Base-by-base conservation (phyloP, 1,284 basidiomycete genomes). In the Apiotrichum gamsii region DNA sequence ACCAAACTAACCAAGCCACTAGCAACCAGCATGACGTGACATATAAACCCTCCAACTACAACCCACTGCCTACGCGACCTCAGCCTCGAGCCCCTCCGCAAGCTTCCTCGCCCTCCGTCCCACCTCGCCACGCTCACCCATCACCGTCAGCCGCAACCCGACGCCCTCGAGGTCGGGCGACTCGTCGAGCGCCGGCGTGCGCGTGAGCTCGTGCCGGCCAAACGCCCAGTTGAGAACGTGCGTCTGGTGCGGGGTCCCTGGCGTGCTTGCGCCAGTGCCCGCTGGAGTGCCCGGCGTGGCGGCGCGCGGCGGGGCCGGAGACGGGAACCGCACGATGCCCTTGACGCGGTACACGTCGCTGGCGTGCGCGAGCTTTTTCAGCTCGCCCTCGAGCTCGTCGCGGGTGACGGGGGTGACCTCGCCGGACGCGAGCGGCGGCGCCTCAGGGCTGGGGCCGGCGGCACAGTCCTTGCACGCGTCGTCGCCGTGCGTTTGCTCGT, bases 191-290 rank as follows among this genome's bases (percentile, higher is more conserved):
- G 67, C 56, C 9, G 63, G 60, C 19, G 75, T 62, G 6, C 64
- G 64, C 4, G 77, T 82, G 38, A 91, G 73, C 29, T 90, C 87
- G 64, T 80, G 82, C 40, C 88, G 78, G 16, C 87, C 87, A 70
- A 93, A 94, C 5, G 90, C 89, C 85, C 87, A 94, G 66, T 94
- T 94, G 52, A 93, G 65, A 52, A 91, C 86, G 58, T 78, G 67
- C 35, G 64, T 69, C 14, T 75, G 68, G 19, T 75, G 76, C 16
- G 16, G 13, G 35, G 38, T 5, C n/a, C 24, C 8, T 11, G 28
- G 20, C 18, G 34, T 25, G 11, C 25, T 28, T 28, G 8, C 25
- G 25, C 8, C 8, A 28, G 25, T 28, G 11, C 25, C 25, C n/a
- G n/a, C n/a, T 6, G 25, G 25, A 6, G 25, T 28, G 25, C 8